These are phyloP conservation scores for Rhazya stricta DNA, from an alignment of 257 asterid genomes.

Conservation along the genomic window DNA sequence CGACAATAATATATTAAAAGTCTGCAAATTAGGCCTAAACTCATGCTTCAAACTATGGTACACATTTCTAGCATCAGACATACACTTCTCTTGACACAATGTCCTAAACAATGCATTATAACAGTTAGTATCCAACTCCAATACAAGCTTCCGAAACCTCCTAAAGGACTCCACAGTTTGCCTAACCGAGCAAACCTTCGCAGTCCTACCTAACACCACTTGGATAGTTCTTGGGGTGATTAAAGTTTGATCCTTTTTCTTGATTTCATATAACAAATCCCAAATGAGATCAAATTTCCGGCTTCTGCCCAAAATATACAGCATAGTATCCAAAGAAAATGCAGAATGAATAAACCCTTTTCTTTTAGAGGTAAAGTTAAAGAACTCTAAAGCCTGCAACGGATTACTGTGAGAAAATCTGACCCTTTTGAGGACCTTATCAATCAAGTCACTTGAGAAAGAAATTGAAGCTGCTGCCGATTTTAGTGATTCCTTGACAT, in stretches of 20 bases:
- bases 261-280: conserved; percentile 60
- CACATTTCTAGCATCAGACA: conserved; percentile 86
- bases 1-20: conserved; percentile 70
- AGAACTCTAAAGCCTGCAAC: conserved; percentile 58
- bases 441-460: conserved; percentile 58
- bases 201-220: conserved; percentile 73
- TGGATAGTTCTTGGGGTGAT: conserved; percentile 76
- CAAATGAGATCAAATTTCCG: conserved; percentile 64
- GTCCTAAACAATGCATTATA: conserved; percentile 74
- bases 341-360: conserved; percentile 60
- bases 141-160: conserved; percentile 52
- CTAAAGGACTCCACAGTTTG: conserved; percentile 68
- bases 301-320: conserved; percentile 67
- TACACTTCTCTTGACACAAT: conserved; percentile 87
- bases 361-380: conserved; percentile 40
- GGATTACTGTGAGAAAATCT: conserved; percentile 87
- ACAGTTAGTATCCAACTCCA: conserved; percentile 52
- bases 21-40: conserved; percentile 70
- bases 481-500: conserved; percentile 46
- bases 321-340: conserved; percentile 65
- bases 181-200: conserved; percentile 85
- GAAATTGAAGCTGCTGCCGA: conserved; percentile 46
- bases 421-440: conserved; percentile 67
- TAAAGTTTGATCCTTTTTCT: conserved; percentile 54
- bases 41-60: conserved; percentile 59